These are phyloP conservation scores for Terfezia claveryi DNA, from an alignment of 495 filamentous ascomycete genomes.

Conservation along the genomic window DNA sequence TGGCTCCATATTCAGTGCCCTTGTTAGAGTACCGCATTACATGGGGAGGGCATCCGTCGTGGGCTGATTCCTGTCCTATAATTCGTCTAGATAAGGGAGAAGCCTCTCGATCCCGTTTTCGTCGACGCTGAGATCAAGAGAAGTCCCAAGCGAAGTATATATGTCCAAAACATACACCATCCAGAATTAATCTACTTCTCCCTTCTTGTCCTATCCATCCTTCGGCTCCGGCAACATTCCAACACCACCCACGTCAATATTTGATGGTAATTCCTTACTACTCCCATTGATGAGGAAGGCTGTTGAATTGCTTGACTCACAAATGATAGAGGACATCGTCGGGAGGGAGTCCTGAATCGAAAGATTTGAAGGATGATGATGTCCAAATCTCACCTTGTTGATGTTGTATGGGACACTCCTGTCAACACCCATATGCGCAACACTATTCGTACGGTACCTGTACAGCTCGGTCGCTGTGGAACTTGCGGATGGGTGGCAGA, in stretches of 20 bases:
- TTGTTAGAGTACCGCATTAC: conserved; percentile 62
- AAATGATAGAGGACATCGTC: conserved; percentile 65
- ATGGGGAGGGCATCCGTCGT: conserved; percentile 61
- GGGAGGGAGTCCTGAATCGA: conserved; percentile 59
- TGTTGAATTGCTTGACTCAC: conserved; percentile 51
- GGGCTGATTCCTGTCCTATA: conserved; percentile 61
- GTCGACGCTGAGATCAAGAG: conserved; percentile 71
- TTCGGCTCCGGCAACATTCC: conserved; percentile 61
- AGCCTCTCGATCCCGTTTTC: conserved; percentile 75
- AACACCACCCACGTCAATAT: conserved; percentile 68
- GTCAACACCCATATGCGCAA: no score
- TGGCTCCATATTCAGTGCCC: conserved; percentile 36
- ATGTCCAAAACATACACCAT: conserved; percentile 78
- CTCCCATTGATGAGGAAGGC: conserved; percentile 15
- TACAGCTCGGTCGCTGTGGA: no score
- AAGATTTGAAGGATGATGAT: conserved; percentile 18
- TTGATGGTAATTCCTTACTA: conserved; percentile 29
- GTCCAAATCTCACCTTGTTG: no score
- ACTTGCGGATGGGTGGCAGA: no score
- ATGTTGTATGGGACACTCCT: no score
- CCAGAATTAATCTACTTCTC: conserved; percentile 66
- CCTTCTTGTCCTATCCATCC: conserved; percentile 75
- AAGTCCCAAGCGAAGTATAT: conserved; percentile 70
- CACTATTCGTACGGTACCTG: no score
- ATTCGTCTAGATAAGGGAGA: conserved; percentile 64